Evolutionary conservation across 2,329 filamentous ascomycete species (phyloP).

Genomic region (Hypoxylon sp.): DNA sequence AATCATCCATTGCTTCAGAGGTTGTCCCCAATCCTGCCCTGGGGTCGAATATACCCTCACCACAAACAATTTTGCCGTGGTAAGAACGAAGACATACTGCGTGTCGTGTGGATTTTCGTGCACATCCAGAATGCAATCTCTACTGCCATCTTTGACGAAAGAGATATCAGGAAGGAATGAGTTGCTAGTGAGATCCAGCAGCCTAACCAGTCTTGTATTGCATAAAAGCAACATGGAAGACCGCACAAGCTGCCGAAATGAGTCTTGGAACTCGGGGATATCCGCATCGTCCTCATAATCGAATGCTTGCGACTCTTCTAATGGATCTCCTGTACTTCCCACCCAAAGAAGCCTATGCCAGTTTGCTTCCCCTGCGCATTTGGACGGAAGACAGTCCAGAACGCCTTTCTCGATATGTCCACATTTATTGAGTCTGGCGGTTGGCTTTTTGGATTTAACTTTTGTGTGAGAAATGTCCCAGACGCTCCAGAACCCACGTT

Average conservation of each 20-base stretch:
- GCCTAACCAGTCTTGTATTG: conserved; percentile 46
- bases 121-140: conserved; percentile 48
- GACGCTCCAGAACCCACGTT: conserved; percentile 73
- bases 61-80: conserved; percentile 48
- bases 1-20: conserved; percentile 46
- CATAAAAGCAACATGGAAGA: conserved; percentile 65
- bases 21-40: conserved; percentile 38
- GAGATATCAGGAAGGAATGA: conserved; percentile 45
- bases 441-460: conserved; percentile 51
- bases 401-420: conserved; percentile 60
- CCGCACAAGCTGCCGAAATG: conserved; percentile 58
- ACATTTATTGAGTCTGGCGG: conserved; percentile 51
- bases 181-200: conserved; percentile 46
- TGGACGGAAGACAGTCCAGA: conserved; percentile 50
- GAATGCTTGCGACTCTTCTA: conserved; percentile 52
- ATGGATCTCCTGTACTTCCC: conserved; percentile 45
- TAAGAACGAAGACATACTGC: conserved; percentile 49
- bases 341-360: conserved; percentile 60
- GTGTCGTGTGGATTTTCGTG: conserved; percentile 44
- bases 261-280: conserved; percentile 38
- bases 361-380: conserved; percentile 48
- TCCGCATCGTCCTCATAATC: conserved; percentile 52
- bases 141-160: conserved; percentile 39
- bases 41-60: conserved; percentile 40
- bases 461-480: conserved; percentile 67